Conservation (phyloP, 2,329 filamentous ascomycete species). For the Lomentospora prolificans region DNA sequence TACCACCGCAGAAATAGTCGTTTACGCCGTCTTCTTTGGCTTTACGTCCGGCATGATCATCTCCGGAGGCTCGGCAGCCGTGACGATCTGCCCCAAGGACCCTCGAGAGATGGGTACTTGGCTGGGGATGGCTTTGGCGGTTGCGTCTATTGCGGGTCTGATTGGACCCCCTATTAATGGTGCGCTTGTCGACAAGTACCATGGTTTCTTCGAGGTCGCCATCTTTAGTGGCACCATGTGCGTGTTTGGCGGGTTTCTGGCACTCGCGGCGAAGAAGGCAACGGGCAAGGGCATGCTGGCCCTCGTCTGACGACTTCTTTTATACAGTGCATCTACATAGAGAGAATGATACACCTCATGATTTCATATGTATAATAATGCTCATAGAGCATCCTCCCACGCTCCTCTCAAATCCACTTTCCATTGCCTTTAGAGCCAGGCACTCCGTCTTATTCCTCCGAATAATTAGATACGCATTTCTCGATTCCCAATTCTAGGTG, state of each 20-base stretch:
- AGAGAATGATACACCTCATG: no score
- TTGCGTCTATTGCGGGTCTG: slow-evolving; percentile 30
- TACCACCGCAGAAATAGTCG: slow-evolving; percentile 46
- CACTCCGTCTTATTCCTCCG: no score
- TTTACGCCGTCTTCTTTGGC: slow-evolving; percentile 57
- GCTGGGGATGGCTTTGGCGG: slow-evolving; percentile 36
- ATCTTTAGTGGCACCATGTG: slow-evolving; percentile 16
- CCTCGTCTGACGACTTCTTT: neutral
- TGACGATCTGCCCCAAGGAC: slow-evolving; percentile 32
- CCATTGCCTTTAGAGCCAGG: no score
- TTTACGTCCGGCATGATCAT: slow-evolving; percentile 44
- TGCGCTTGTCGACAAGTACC: slow-evolving; percentile 26
- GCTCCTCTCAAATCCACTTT: no score
- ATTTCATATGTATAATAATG: no score
- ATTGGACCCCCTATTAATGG: slow-evolving; percentile 26
- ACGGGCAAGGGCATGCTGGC: slow-evolving; percentile 15
- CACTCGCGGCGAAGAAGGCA: slow-evolving; percentile 11
- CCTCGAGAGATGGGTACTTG: slow-evolving; percentile 45
- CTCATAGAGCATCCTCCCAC: no score
- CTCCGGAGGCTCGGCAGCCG: slow-evolving; percentile 31
- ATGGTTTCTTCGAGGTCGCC: slow-evolving; percentile 15
- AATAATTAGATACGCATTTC: no score
- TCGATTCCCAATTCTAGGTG: no score
- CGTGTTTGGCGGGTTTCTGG: slow-evolving; percentile 11
- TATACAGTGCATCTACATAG: no score